A percentile compares a stretch with the other conserved stretches of the same genome.
Evolutionary conservation across 2,329 filamentous ascomycete genomes (phyloP).

Genomic region (Pseudogymnoascus sp.): DNA sequence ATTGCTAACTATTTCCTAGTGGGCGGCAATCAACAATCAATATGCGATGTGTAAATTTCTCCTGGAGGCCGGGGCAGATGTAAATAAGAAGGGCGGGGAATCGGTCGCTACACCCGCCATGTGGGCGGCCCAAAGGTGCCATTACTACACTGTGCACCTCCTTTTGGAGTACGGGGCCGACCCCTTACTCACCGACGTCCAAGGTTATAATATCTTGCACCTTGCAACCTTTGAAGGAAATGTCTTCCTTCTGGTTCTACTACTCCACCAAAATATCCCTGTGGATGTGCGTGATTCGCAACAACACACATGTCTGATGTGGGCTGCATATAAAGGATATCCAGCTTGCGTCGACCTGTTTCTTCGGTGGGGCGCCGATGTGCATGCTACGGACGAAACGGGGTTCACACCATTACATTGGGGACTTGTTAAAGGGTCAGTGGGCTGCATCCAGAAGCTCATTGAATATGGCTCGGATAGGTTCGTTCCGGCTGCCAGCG

Average conservation of each 20-base stretch:
- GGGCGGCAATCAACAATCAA: constrained; percentile 98
- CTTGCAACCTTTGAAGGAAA: constrained; percentile 97
- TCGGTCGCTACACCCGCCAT: constrained; percentile 88
- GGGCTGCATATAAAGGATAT: constrained; percentile 96
- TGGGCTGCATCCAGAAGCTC: constrained; percentile 83
- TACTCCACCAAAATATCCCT: constrained; percentile 90
- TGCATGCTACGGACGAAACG: constrained; percentile 81
- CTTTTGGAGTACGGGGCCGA: constrained; percentile 87
- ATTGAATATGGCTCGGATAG: constrained; percentile 93
- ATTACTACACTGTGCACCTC: constrained; percentile 93
- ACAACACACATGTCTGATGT: constrained; percentile 94
- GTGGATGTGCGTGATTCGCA: constrained; percentile 85
- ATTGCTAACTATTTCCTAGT: constrained; percentile 44
- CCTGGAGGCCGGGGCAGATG: constrained; percentile 66
- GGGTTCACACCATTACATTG: constrained; percentile 94
- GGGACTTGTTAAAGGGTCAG: constrained; percentile 88
- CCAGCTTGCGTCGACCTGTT: constrained; percentile 87
- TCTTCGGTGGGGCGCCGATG: constrained; percentile 88
- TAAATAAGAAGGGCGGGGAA: constrained; percentile 93
- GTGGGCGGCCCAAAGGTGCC: constrained; percentile 93
- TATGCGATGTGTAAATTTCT: constrained; percentile 96
- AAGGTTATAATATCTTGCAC: constrained; percentile 97
- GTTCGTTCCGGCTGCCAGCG: constrained; percentile 79
- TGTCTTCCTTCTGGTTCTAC: constrained; percentile 75
- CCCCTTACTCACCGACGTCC: constrained; percentile 81